Conservation (phyloP, 73 alveolate species). For the Stentor coeruleus region DNA sequence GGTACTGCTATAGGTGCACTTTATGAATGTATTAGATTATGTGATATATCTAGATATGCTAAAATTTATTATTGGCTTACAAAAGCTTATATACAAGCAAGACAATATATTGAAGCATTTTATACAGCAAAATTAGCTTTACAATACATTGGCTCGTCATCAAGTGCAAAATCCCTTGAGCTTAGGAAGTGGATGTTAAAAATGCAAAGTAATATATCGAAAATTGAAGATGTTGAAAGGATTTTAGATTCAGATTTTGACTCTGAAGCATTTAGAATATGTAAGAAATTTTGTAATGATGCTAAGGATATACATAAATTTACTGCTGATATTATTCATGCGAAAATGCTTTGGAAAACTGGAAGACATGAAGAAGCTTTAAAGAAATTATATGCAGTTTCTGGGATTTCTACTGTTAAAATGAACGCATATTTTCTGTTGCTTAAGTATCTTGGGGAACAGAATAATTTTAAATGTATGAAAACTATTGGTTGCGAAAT, state of each 20-base stretch:
- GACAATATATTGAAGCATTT: constrained; percentile 10
- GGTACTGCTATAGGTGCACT: constrained; percentile 17
- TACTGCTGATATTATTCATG: not conserved
- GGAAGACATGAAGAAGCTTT: constrained; percentile 10
- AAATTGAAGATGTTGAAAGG: not conserved
- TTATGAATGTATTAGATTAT: not conserved
- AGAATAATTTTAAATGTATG: not conserved
- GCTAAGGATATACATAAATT: not conserved
- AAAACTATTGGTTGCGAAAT: not conserved
- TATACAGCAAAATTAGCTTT: not conserved
- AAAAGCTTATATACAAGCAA: not conserved
- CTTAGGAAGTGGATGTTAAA: not conserved
- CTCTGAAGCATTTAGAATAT: not conserved
- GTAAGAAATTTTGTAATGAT: not conserved
- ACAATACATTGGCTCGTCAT: not conserved
- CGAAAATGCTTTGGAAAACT: constrained; percentile 7
- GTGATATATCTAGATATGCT: not conserved
- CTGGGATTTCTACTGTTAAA: not conserved
- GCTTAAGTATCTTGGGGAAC: not conserved
- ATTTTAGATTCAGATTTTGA: not conserved
- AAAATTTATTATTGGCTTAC: not conserved
- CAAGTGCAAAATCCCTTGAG: not conserved
- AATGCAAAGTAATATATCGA: not conserved
- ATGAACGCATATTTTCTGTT: constrained; percentile 6
- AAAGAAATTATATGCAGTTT: not conserved